phyloP scores from a whole-genome alignment of 169 alveolate genomes.

The Eimeria zaria region DNA sequence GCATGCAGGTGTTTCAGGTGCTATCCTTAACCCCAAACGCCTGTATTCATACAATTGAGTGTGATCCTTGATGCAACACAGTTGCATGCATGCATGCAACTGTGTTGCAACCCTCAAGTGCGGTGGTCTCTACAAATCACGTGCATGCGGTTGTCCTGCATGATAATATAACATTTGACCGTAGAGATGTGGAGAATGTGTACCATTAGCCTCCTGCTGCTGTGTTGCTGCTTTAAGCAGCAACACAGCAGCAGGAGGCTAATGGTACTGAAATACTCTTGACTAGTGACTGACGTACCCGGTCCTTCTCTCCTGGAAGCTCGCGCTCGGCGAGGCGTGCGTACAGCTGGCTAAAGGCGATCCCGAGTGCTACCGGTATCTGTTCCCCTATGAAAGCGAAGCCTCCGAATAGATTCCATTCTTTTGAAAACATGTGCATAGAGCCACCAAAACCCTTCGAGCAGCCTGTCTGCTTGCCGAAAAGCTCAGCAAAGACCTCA shows the following conservation, averaged over 20 bases:
- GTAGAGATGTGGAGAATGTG: background rate
- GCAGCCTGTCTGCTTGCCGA: conserved; percentile 93
- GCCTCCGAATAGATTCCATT: conserved; percentile 93
- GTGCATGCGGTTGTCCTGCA: background rate
- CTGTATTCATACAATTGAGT: too few relatives aligned
- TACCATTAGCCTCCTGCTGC: too few relatives aligned
- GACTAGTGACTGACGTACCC: background rate
- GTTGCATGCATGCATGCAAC: background rate
- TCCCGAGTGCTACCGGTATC: conserved; percentile 89
- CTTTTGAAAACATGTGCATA: conserved; percentile 94
- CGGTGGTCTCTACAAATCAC: background rate
- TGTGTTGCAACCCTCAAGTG: background rate
- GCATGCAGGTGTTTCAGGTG: background rate
- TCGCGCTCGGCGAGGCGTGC: conserved; percentile 78
- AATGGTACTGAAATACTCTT: background rate
- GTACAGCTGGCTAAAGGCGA: conserved; percentile 88
- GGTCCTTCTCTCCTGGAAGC: conserved; percentile 72
- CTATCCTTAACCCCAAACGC: background rate
- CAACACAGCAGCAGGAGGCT: background rate
- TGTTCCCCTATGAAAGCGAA: conserved; percentile 96
- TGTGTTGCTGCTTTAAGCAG: background rate
- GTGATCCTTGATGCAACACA: too few relatives aligned
- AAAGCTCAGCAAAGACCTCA: conserved; percentile 93
- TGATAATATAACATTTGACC: background rate
- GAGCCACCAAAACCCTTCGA: conserved; percentile 95